Percentiles rank a stretch among this genome's conserved stretches.
Evolutionary conservation across 345 rosid genomes (phyloP).

Genomic region (Eucalyptus paniculata): DNA sequence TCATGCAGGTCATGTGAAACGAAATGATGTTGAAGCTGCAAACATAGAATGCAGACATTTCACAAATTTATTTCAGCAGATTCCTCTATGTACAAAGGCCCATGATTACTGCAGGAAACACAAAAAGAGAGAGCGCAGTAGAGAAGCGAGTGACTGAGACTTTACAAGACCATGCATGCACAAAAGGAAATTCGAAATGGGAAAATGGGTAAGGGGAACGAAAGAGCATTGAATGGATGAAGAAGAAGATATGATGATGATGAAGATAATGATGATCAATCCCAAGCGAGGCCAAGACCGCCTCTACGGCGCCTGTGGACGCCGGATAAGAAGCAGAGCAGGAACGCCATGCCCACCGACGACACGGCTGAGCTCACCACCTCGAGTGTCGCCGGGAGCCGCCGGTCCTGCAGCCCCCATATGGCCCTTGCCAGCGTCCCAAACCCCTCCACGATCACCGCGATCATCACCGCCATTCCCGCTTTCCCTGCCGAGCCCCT

Average conservation of each 20-base stretch:
- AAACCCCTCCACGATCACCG: conserved; percentile 12
- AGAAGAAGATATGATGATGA: not conserved
- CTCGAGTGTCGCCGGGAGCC: conserved; percentile 7
- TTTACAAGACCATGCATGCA: not conserved
- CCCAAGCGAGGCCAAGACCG: conserved; percentile 6
- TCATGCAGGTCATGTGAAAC: not conserved
- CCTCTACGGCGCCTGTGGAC: conserved; percentile 6
- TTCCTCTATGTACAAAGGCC: not conserved
- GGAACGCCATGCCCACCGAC: conserved; percentile 15
- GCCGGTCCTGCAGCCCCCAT: conserved; percentile 19
- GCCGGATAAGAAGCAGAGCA: conserved; percentile 22
- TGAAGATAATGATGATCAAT: not conserved
- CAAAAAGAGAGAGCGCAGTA: not conserved
- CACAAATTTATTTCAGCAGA: not conserved
- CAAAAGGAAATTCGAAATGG: not conserved
- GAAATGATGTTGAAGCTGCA: not conserved
- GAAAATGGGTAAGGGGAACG: not conserved
- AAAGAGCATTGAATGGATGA: not conserved
- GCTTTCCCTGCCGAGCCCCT: not conserved
- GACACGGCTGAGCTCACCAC: conserved; percentile 13
- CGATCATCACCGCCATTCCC: conserved; percentile 24
- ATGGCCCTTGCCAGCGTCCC: conserved; percentile 8
- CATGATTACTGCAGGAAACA: not conserved
- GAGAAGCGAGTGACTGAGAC: not conserved
- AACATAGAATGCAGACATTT: not conserved